A percentile compares a stretch with the other conserved stretches of the same genome.
phyloP scores from a whole-genome alignment of 2,329 filamentous ascomycete species.

The Alternaria sp. region DNA sequence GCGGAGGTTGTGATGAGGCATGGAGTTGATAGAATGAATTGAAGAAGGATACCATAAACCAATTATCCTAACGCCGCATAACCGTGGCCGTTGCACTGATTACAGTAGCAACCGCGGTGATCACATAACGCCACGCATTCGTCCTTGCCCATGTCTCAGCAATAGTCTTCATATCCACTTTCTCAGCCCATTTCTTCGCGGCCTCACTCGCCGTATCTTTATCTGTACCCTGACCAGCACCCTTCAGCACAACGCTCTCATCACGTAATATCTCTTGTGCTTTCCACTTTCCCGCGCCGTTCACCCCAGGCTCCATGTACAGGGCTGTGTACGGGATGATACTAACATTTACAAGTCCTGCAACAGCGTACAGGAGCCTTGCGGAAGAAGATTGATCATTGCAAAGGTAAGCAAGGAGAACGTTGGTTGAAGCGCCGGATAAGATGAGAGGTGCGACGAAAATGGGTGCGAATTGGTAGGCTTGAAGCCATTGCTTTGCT shows the following conservation, averaged over 20 bases:
- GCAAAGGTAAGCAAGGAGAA: slow-evolving; percentile 31
- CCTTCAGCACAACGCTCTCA: slow-evolving; percentile 24
- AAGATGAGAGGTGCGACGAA: slow-evolving; percentile 49
- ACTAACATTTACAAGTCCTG: slow-evolving; percentile 32
- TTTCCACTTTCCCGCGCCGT: slow-evolving; percentile 51
- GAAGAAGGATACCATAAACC: not conserved
- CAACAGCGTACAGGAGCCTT: slow-evolving; percentile 28
- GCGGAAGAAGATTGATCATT: slow-evolving; percentile 2
- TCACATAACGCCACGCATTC: slow-evolving; percentile 26
- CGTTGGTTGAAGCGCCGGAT: slow-evolving; percentile 42
- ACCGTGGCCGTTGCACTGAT: slow-evolving; percentile 24
- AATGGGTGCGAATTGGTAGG: slow-evolving; percentile 45
- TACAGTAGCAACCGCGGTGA: slow-evolving; percentile 22
- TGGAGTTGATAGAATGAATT: not conserved
- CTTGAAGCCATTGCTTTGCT: slow-evolving; percentile 50
- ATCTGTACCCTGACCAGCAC: slow-evolving; percentile 14
- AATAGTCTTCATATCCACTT: slow-evolving; percentile 28
- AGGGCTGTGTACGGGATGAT: slow-evolving; percentile 49
- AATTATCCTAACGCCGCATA: not conserved
- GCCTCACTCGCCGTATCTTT: slow-evolving; percentile 20
- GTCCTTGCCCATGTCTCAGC: slow-evolving; percentile 21
- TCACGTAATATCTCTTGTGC: slow-evolving; percentile 41
- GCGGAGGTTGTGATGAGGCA: not conserved
- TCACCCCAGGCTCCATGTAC: slow-evolving; percentile 50
- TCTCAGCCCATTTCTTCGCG: slow-evolving; percentile 26